A percentile compares a stretch with the other conserved stretches of the same genome.
Conservation (phyloP, 176 grass and related monocot genomes). For the Pontederia crassipes region DNA sequence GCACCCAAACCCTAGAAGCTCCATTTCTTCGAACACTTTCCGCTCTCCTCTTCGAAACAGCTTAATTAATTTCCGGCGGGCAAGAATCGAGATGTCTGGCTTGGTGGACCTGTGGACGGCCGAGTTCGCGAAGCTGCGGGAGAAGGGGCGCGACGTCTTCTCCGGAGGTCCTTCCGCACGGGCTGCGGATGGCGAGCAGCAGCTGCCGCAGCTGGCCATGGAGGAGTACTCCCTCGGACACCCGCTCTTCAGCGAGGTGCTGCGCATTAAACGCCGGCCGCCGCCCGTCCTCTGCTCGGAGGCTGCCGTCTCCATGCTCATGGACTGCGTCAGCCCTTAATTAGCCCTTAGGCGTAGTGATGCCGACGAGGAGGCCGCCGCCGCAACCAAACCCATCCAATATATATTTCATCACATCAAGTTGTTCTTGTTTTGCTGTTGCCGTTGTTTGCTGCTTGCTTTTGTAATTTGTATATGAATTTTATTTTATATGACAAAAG, state of each 20-base stretch:
- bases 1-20: no score
- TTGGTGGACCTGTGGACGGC: conserved; percentile 8
- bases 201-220: neutral
- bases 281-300: neutral
- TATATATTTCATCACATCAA: no score
- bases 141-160: neutral
- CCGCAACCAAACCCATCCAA: no score
- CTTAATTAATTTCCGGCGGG: no score
- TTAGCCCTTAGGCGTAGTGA: no score
- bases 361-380: no score
- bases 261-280: neutral
- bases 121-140: conserved; percentile 8
- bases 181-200: neutral
- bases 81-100: neutral
- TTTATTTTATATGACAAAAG: no score
- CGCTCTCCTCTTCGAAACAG: no score
- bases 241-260: neutral
- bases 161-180: neutral
- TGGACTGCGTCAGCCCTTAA: conserved; percentile 14
- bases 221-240: neutral
- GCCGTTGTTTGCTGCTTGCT: no score
- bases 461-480: no score
- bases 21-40: no score
- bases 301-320: neutral
- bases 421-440: no score